Evolutionary conservation across 225 moss, liverwort and hornwort genomes (phyloP).

Genomic region (Pseudisothecium myosuroides): DNA sequence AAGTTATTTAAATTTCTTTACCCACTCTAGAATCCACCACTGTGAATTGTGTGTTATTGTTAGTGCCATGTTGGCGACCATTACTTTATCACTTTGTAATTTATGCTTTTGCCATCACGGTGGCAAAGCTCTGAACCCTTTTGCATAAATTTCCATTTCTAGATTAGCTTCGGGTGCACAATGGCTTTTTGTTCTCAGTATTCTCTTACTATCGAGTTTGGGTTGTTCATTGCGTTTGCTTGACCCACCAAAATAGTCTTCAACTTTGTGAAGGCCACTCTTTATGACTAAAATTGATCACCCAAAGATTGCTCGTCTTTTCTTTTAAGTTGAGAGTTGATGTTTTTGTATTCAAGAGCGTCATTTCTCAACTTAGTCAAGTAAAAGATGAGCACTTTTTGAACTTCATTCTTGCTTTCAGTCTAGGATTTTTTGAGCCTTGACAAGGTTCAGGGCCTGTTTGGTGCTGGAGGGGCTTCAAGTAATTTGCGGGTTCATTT

Average conservation of each 20-base stretch:
- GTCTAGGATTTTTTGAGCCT: background rate
- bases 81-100: constrained; percentile 33
- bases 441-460: background rate
- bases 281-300: background rate
- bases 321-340: background rate
- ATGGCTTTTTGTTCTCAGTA: background rate
- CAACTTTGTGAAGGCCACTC: background rate
- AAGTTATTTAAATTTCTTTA: background rate
- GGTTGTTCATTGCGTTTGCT: background rate
- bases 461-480: background rate
- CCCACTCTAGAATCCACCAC: constrained; percentile 8
- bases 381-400: background rate
- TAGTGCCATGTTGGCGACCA: constrained; percentile 9
- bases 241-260: background rate
- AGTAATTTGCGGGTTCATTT: no score
- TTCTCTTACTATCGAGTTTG: background rate
- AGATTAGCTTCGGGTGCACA: background rate
- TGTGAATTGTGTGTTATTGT: constrained; percentile 11
- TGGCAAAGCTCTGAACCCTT: constrained; percentile 11
- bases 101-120: constrained; percentile 14
- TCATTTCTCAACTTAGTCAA: background rate
- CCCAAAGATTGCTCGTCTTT: background rate
- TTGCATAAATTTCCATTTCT: constrained; percentile 1
- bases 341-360: background rate
- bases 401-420: background rate